Evolutionary conservation across 1,284 basidiomycete genomes (phyloP).

Genomic region (Taiwanofungus camphoratus): DNA sequence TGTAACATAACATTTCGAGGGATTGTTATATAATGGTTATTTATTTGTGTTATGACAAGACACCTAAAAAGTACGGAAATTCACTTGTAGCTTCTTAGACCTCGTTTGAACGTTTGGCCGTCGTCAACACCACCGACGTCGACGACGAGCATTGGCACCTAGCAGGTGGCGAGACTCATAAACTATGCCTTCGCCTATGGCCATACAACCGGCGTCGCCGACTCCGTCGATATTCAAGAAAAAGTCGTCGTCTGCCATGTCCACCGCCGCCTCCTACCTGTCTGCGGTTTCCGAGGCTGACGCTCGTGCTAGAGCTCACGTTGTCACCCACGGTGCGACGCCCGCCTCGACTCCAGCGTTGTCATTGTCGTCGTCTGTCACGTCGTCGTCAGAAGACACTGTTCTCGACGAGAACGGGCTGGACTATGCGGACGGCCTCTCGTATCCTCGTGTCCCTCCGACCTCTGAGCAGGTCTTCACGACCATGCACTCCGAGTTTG

Average conservation of each 20-base stretch:
- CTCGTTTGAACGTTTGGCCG: no score
- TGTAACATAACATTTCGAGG: no score
- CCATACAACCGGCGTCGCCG: slow-evolving; percentile 39
- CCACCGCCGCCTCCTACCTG: slow-evolving; percentile 66
- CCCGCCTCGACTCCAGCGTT: slow-evolving; percentile 63
- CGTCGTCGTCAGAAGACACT: slow-evolving; percentile 58
- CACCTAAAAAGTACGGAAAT: no score
- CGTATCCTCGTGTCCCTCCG: slow-evolving; percentile 55
- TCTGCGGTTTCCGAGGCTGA: slow-evolving; percentile 68
- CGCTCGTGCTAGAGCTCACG: slow-evolving; percentile 44
- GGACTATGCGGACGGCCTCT: slow-evolving; percentile 47
- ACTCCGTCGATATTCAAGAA: slow-evolving; percentile 59
- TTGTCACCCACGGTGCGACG: slow-evolving; percentile 45
- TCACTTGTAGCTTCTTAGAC: no score
- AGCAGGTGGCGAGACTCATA: no score
- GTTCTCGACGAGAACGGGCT: slow-evolving; percentile 46
- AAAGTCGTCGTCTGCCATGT: slow-evolving; percentile 43
- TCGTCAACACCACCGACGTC: no score
- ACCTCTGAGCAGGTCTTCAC: slow-evolving; percentile 72
- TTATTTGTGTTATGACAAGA: no score
- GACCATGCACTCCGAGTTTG: slow-evolving; percentile 82
- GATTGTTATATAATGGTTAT: no score
- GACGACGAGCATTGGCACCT: no score
- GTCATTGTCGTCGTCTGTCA: slow-evolving; percentile 65
- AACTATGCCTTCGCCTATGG: slow-evolving; percentile 50